Evolutionary conservation across 129 eudicot genomes (phyloP).

Genomic region (Rutidosis leptorrhynchoides): DNA sequence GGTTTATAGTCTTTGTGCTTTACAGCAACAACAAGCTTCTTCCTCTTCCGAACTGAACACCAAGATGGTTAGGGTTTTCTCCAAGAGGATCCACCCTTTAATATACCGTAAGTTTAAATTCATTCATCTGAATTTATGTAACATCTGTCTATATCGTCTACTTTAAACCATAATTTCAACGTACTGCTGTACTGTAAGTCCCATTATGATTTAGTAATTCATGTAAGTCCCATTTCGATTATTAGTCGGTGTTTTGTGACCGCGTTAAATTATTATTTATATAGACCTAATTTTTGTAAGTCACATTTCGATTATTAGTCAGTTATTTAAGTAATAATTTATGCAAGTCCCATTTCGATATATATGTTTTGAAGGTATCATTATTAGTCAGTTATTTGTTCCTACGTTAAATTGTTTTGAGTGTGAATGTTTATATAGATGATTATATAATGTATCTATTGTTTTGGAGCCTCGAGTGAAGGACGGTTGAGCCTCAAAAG

Average conservation of each 20-base stretch:
- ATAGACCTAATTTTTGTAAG: conserved; percentile 9
- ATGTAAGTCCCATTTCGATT: too few species aligned
- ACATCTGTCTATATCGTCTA: neutral
- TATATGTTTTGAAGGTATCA: neutral
- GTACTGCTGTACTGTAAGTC: neutral
- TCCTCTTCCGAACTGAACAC: conserved; percentile 35
- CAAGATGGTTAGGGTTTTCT: conserved; percentile 34
- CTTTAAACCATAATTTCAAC: neutral
- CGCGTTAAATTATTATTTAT: too few species aligned
- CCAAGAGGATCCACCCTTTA: conserved; percentile 32
- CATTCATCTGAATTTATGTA: neutral
- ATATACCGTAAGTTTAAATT: conserved; percentile 18
- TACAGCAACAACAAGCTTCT: conserved; percentile 23
- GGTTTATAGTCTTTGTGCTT: neutral
- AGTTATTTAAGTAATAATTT: too few species aligned
- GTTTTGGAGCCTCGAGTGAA: conserved; percentile 43
- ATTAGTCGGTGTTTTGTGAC: too few species aligned
- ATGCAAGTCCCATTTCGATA: neutral
- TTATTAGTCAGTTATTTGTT: neutral
- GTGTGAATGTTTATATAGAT: neutral
- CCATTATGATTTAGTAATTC: too few species aligned
- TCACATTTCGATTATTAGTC: too few species aligned
- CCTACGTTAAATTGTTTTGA: neutral
- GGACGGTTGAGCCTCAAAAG: conserved; percentile 30
- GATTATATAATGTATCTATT: neutral